Base-by-base conservation (phyloP, 1,139 yeast species). In the Nakaseomyces delphensis region DNA sequence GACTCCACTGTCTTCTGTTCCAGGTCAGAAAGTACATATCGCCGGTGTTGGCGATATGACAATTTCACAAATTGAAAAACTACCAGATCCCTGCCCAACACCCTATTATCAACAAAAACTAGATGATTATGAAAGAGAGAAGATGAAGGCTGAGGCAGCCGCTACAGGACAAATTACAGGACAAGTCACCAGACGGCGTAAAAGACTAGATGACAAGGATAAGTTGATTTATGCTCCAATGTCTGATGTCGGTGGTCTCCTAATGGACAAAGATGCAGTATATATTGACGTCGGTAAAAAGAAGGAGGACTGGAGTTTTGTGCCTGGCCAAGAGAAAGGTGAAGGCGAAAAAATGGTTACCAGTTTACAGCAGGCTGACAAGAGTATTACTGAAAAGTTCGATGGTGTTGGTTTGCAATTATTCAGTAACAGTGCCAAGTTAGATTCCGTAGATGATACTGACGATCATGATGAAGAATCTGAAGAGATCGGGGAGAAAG, bases 81-180 rank as follows among this genome's bases (percentile, higher is more conserved):
- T 93, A 42, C 96, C 97, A 2, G 99, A 93, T 67, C 99, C 99
- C 14, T 93, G 98, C 63, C 98, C 99, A 36, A 91, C 98, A 1
- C 99, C 99, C 3, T 83, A 76, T 57, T 86, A 72, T 55, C 94
- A 87, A 58, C 95, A 87, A 60, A 81, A 74, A 55, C 68, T 86
- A 30, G 96, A 87, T 51, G 95, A 84, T 40, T 63, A 75, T 29
- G 89, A 80, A 63, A 70, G 89, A 56, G 86, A 81, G 53, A 75
- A 71, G 50, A 47, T 56, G 46, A 60, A 62, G 39, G 79, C 81
- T 59, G 73, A 71, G 39, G 79, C 79, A 3, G 36, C 36, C 6
- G 76, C 77, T n/a, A 39, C 29, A 23, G 53, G 53, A 14, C 43
- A 31, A 6, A 68, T 72, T 2, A 58, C 62, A 27, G 87, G 72